Conservation (phyloP, 164 flowering plant genomes). For the Buxus sempervirens region DNA sequence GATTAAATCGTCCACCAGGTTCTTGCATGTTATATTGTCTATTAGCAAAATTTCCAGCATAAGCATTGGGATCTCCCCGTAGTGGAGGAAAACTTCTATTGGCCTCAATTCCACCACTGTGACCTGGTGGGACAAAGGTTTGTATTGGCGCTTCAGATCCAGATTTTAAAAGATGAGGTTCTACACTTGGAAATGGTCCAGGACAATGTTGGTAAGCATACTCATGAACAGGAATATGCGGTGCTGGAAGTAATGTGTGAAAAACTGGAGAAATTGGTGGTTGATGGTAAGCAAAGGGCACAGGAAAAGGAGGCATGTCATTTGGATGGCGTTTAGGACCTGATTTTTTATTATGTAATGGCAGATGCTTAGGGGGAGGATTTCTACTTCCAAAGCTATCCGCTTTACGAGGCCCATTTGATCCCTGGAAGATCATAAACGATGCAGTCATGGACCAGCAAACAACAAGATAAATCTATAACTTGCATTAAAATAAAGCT, state of each 20-base stretch:
- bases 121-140: conserved; percentile 46
- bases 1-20: conserved; percentile 45
- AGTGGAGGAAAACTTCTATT: conserved; percentile 43
- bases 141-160: conserved; percentile 45
- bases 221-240: conserved; percentile 53
- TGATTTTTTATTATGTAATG: conserved; percentile 49
- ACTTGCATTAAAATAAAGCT: not conserved
- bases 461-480: not conserved
- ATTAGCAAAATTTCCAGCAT: conserved; percentile 34
- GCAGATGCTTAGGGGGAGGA: conserved; percentile 40
- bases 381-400: conserved; percentile 40
- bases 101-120: conserved; percentile 36
- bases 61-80: conserved; percentile 48
- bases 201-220: conserved; percentile 55
- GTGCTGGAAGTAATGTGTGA: conserved; percentile 49
- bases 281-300: conserved; percentile 49
- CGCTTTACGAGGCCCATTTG: conserved; percentile 44
- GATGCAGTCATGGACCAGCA: not conserved
- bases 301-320: conserved; percentile 52
- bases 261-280: conserved; percentile 46
- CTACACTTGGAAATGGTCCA: conserved; percentile 45
- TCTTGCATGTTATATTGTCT: conserved; percentile 57
- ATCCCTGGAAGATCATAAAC: conserved; percentile 34
- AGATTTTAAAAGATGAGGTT: conserved; percentile 38
- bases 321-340: conserved; percentile 57